Base-by-base conservation (phyloP, 2,329 filamentous ascomycete species). In the Colletotrichum lentis region DNA sequence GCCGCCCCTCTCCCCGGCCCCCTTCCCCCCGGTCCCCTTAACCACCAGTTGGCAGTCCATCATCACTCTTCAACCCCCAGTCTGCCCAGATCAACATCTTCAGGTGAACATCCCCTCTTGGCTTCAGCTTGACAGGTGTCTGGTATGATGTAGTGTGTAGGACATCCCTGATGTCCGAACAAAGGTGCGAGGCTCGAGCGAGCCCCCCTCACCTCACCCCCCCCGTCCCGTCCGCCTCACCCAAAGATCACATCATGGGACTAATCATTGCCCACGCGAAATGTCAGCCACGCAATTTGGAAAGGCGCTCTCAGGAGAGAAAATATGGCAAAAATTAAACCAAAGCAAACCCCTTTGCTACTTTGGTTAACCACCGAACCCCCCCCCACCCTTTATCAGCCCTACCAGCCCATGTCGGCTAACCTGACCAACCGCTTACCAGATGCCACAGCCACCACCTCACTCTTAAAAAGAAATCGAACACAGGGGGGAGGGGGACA, bases 351-450 rank as follows among this genome's bases (percentile, higher is more conserved):
- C 31, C 11, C 5, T 10, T n/a, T 53, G 31, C n/a, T 20, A 54
- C 18, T 8, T 47, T 20, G 5, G n/a, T 20, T 20, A 18, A 1
- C 24, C 3, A 10, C 44, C 20, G 10, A 20, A 10, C 44, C 20
- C 16, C n/a, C 5, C 24, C 54, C 54, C 49, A 62, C 54, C 54
- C 18, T 46, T 53, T 67, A 35, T 35, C 66, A 69, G 66, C 66
- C 49, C 27, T 53, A 53, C 27, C 18, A 53, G 27, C 56, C 44
- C 57, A 56, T 50, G 56, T 65, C 46, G 44, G 50, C 61, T 58
- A 22, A 41, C n/a, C 31, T 35, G 31, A 35, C 43, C 39, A 31
- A 49, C 62, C 65, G 60, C 20, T 68, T 49, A 47, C 54, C 12
- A 35, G 5, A 18, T 27, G 27, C 43, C 46, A 35, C 8, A 2